These are phyloP conservation scores for Apocynum venetum DNA, from an alignment of 257 asterid genomes.

Conservation along the genomic window DNA sequence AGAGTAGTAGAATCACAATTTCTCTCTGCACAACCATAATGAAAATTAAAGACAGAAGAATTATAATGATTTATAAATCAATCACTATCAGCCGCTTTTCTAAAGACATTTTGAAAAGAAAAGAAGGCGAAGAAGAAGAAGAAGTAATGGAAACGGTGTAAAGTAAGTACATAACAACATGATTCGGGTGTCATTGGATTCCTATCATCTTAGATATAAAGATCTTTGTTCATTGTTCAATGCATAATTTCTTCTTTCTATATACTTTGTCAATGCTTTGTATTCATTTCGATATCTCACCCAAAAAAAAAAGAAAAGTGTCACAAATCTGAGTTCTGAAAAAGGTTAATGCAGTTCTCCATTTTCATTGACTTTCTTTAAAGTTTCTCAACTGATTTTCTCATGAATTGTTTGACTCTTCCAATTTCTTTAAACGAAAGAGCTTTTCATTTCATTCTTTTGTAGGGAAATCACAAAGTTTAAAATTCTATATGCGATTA, in stretches of 20 bases:
- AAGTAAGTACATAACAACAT: too few relatives aligned
- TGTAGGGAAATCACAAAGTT: too few relatives aligned
- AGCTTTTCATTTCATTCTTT: too few relatives aligned
- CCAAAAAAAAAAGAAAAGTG: background rate
- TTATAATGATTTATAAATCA: background rate
- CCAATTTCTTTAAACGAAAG: too few relatives aligned
- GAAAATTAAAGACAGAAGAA: too few relatives aligned
- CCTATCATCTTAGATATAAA: background rate
- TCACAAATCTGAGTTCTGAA: background rate
- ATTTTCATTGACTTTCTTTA: background rate
- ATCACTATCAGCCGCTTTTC: background rate
- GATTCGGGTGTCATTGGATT: slow-evolving; percentile 7
- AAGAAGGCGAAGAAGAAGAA: too few relatives aligned
- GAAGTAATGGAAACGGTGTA: background rate
- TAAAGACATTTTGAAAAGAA: background rate
- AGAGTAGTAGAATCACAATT: too few relatives aligned
- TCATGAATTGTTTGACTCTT: too few relatives aligned
- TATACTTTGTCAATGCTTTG: slow-evolving; percentile 7
- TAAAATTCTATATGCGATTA: too few relatives aligned
- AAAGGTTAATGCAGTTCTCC: background rate
- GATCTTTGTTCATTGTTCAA: too few relatives aligned
- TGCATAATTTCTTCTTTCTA: background rate
- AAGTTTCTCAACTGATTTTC: background rate
- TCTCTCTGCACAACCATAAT: too few relatives aligned
- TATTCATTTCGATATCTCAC: background rate